Percentiles rank a stretch among this genome's conserved stretches.
Conservation (phyloP, 805 yeast genomes). For the Yamadazyma sp. region DNA sequence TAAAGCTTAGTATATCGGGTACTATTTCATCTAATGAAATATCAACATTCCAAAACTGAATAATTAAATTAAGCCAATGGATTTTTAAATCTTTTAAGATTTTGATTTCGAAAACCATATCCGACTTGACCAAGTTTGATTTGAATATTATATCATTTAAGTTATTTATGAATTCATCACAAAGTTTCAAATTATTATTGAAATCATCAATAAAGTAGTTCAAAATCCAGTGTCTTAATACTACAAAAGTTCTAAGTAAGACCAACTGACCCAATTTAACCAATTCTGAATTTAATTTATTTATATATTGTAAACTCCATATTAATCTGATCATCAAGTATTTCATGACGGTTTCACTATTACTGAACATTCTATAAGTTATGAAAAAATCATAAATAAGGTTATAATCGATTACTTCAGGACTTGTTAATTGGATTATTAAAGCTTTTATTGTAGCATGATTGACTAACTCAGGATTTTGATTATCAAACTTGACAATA, state of each 20-base stretch:
- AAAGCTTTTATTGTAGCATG: slow-evolving; percentile 44
- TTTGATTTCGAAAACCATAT: slow-evolving; percentile 33
- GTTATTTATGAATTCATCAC: slow-evolving; percentile 48
- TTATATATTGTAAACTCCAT: slow-evolving; percentile 61
- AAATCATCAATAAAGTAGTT: slow-evolving; percentile 87
- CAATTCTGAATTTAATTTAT: slow-evolving; percentile 22
- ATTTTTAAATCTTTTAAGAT: slow-evolving; percentile 37
- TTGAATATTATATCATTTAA: slow-evolving; percentile 35
- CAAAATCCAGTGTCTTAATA: slow-evolving; percentile 83
- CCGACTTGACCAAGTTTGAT: slow-evolving; percentile 24
- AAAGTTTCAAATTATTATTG: slow-evolving; percentile 26
- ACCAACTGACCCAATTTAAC: slow-evolving; percentile 58
- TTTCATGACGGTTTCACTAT: slow-evolving; percentile 55
- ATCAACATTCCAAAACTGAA: slow-evolving; percentile 32
- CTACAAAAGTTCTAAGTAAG: slow-evolving; percentile 79
- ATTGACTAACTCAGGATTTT: slow-evolving; percentile 29
- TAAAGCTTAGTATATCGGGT: slow-evolving; percentile 11
- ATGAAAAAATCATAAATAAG: slow-evolving; percentile 82
- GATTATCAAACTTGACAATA: slow-evolving; percentile 33
- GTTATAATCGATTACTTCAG: slow-evolving; percentile 71
- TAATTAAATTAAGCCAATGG: slow-evolving; percentile 35
- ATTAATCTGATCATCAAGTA: slow-evolving; percentile 61
- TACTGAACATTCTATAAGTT: slow-evolving; percentile 70
- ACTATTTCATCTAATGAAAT: slow-evolving; percentile 6
- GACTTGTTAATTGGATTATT: slow-evolving; percentile 64